phyloP scores from a whole-genome alignment of 192 early-diverging fungal species.

The Linnemannia hyalina region DNA sequence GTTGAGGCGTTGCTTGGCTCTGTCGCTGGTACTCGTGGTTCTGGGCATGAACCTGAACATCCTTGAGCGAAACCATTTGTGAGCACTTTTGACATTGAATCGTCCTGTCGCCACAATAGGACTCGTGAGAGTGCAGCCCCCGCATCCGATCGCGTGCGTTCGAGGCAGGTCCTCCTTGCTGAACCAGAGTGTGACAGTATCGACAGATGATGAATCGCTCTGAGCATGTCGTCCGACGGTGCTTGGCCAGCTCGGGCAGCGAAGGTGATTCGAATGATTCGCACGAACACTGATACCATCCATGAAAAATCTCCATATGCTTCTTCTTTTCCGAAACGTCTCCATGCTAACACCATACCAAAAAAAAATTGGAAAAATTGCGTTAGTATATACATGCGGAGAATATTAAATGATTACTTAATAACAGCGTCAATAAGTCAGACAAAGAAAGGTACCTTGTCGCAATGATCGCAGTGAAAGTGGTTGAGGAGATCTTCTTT shows the following conservation, averaged over 20 bases:
- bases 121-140: constrained; percentile 81
- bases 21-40: constrained; percentile 77
- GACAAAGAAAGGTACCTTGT: constrained; percentile 34
- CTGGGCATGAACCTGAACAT: constrained; percentile 79
- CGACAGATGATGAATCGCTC: constrained; percentile 84
- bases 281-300: constrained; percentile 73
- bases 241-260: constrained; percentile 69
- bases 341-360: constrained; percentile 52
- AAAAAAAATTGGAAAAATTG: neutral
- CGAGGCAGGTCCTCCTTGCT: constrained; percentile 69
- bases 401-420: neutral
- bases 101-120: constrained; percentile 87
- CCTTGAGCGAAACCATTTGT: constrained; percentile 79
- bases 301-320: constrained; percentile 76
- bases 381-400: constrained; percentile 1
- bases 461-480: constrained; percentile 88
- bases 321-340: constrained; percentile 68
- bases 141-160: constrained; percentile 74
- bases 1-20: constrained; percentile 63
- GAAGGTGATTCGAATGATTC: constrained; percentile 39
- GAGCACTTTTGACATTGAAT: constrained; percentile 86
- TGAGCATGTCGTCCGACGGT: constrained; percentile 77
- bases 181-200: constrained; percentile 82
- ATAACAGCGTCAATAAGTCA: neutral
- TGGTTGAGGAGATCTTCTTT: constrained; percentile 75